phyloP scores from a whole-genome alignment of 352 stramenopile species.

The Plasmopara viticola region DNA sequence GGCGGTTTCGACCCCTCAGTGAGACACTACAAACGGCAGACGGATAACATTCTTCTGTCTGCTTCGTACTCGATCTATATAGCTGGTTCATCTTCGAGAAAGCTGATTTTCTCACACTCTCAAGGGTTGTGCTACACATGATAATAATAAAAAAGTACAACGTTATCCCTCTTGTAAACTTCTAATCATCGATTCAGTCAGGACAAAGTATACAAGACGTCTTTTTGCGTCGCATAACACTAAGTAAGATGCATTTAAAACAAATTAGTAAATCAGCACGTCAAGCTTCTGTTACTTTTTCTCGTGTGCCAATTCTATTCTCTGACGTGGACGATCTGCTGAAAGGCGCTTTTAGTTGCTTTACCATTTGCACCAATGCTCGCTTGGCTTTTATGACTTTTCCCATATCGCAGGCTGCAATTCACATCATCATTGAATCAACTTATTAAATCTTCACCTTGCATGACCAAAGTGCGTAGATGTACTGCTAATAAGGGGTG shows the following conservation, averaged over 20 bases:
- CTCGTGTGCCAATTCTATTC: constrained; percentile 21
- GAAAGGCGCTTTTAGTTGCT: constrained; percentile 45
- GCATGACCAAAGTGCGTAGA: constrained; percentile 22
- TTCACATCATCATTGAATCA: not conserved
- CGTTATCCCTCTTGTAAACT: constrained; percentile 21
- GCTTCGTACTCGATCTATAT: constrained; percentile 3
- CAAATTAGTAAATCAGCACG: constrained; percentile 18
- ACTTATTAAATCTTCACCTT: not conserved
- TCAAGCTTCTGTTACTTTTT: constrained; percentile 27
- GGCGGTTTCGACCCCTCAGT: too few species aligned
- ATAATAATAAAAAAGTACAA: constrained; percentile 73
- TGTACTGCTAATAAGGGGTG: constrained; percentile 57
- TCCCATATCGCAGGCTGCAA: constrained; percentile 36
- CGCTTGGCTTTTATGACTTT: constrained; percentile 47
- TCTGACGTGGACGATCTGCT: constrained; percentile 40
- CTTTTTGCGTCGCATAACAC: not conserved
- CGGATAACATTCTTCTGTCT: too few species aligned
- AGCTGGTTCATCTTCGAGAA: constrained; percentile 2
- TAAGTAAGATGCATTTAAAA: constrained; percentile 20
- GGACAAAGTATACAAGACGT: not conserved
- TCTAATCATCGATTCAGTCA: constrained; percentile 17
- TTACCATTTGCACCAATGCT: constrained; percentile 19
- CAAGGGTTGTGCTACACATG: constrained; percentile 43
- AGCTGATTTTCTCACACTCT: constrained; percentile 2
- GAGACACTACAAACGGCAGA: too few species aligned